Evolutionary conservation across 805 yeast genomes (phyloP).

Genomic region (Ogataea philodendri): DNA sequence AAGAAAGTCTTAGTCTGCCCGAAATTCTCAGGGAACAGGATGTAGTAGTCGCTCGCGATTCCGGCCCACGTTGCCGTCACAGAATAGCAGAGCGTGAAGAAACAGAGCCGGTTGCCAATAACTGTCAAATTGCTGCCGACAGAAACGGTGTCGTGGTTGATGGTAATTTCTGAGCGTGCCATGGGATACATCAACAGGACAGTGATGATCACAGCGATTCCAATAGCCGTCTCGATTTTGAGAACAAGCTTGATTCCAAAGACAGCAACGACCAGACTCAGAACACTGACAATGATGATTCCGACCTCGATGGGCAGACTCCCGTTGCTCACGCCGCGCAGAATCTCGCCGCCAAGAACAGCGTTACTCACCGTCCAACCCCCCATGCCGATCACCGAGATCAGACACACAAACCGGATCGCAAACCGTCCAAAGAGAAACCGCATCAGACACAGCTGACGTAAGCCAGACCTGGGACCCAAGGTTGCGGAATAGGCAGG

Average conservation of each 20-base stretch:
- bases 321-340: constrained; percentile 62
- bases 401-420: constrained; percentile 70
- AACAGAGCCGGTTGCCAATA: constrained; percentile 69
- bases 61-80: constrained; percentile 90
- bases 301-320: constrained; percentile 72
- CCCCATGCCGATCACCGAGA: constrained; percentile 69
- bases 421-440: constrained; percentile 84
- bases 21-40: constrained; percentile 72
- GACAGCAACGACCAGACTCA: constrained; percentile 65
- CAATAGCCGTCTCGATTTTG: constrained; percentile 62
- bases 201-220: constrained; percentile 66
- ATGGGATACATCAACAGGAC: constrained; percentile 67
- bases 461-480: constrained; percentile 89
- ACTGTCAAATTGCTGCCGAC: constrained; percentile 41
- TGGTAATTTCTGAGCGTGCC: constrained; percentile 40
- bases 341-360: constrained; percentile 84
- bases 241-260: constrained; percentile 76
- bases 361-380: constrained; percentile 97
- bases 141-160: constrained; percentile 40
- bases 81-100: constrained; percentile 70
- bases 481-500: constrained; percentile 82
- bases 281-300: constrained; percentile 62
- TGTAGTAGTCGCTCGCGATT: constrained; percentile 79
- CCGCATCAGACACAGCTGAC: constrained; percentile 84
- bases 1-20: constrained; percentile 52